Percentiles rank a stretch among this genome's conserved stretches.
phyloP scores from a whole-genome alignment of 768 basidiomycete genomes.

The Hygrophoropsis aurantiaca region DNA sequence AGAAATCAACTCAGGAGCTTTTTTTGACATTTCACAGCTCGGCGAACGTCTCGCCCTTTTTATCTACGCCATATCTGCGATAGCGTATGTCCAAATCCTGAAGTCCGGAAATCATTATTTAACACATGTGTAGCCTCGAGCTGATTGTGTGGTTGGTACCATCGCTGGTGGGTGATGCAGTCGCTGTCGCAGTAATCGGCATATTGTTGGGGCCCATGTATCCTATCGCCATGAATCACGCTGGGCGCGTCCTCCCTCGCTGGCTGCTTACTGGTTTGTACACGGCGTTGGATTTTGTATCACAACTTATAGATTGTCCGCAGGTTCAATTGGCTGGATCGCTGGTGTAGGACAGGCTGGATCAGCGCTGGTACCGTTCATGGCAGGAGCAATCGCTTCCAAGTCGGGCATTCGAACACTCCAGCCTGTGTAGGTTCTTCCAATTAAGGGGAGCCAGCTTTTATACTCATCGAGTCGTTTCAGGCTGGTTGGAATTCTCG shows the following conservation, averaged over 20 bases:
- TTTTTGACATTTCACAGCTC: conserved; percentile 33
- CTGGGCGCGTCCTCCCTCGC: conserved; percentile 64
- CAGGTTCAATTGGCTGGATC: conserved; percentile 66
- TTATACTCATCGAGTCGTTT: neutral
- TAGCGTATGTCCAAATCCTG: conserved; percentile 33
- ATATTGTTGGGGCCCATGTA: conserved; percentile 53
- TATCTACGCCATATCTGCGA: conserved; percentile 50
- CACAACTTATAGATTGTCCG: neutral
- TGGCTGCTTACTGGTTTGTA: conserved; percentile 56
- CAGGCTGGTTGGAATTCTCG: conserved; percentile 43
- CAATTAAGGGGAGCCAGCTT: neutral
- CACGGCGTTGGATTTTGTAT: neutral
- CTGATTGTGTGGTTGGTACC: conserved; percentile 59
- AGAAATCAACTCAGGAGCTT: no score
- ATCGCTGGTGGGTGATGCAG: conserved; percentile 50
- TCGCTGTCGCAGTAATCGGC: conserved; percentile 58
- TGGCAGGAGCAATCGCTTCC: conserved; percentile 67
- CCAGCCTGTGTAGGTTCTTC: conserved; percentile 30
- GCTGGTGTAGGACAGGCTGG: conserved; percentile 72
- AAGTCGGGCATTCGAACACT: conserved; percentile 50
- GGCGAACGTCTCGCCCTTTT: conserved; percentile 56
- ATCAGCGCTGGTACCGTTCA: conserved; percentile 69
- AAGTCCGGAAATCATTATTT: conserved; percentile 23
- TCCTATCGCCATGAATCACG: conserved; percentile 66
- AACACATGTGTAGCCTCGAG: conserved; percentile 39